Conservation (phyloP, 106 monocot species). For the Iris macrosiphon region DNA sequence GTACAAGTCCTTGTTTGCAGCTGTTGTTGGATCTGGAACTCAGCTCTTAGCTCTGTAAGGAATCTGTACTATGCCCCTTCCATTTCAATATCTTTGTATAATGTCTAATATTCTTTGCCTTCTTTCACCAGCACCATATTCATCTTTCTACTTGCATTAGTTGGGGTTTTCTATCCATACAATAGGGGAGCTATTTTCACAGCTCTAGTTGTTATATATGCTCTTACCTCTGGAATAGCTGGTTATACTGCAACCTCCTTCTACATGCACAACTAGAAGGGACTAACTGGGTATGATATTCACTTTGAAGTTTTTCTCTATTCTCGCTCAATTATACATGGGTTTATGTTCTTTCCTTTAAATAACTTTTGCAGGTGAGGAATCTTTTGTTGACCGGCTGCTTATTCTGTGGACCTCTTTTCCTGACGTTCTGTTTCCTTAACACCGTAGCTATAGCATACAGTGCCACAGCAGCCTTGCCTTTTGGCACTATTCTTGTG, state of each 20-base stretch:
- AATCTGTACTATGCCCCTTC: neutral
- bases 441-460: conserved; percentile 70
- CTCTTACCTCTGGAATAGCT: conserved; percentile 76
- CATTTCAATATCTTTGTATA: neutral
- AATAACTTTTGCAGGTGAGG: conserved; percentile 35
- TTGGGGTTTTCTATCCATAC: conserved; percentile 82
- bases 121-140: conserved; percentile 43
- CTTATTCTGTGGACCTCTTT: conserved; percentile 71
- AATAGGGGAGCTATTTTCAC: conserved; percentile 79
- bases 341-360: neutral
- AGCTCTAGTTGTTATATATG: conserved; percentile 78
- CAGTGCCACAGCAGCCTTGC: conserved; percentile 64
- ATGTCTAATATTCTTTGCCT: conserved; percentile 2
- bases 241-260: conserved; percentile 62
- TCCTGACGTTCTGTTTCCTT: conserved; percentile 70
- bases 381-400: conserved; percentile 66
- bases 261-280: conserved; percentile 74
- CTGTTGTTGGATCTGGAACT: conserved; percentile 68
- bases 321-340: neutral
- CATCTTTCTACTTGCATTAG: conserved; percentile 74
- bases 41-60: conserved; percentile 75
- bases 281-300: conserved; percentile 59
- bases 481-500: conserved; percentile 71
- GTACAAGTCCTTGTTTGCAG: conserved; percentile 65
- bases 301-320: conserved; percentile 1